Evolutionary conservation across 225 moss, liverwort and hornwort genomes (phyloP).

Genomic region (Polytrichum commune): DNA sequence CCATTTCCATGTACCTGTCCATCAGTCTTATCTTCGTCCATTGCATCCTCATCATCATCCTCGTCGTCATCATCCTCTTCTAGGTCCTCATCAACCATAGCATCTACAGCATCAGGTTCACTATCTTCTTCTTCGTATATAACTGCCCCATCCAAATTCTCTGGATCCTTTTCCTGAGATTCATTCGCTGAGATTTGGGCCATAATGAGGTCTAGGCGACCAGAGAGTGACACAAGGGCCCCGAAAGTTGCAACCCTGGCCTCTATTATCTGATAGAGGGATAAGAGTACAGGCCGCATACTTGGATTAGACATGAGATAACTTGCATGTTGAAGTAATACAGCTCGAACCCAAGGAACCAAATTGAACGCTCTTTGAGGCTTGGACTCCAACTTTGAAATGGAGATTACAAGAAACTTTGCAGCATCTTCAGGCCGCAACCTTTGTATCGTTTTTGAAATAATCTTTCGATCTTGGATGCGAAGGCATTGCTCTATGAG

Average conservation of each 20-base stretch:
- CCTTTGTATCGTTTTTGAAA: constrained; percentile 59
- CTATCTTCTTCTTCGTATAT: constrained; percentile 89
- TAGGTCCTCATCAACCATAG: constrained; percentile 45
- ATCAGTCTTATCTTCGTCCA: constrained; percentile 48
- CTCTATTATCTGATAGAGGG: constrained; percentile 81
- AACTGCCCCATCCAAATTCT: constrained; percentile 53
- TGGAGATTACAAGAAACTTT: constrained; percentile 58
- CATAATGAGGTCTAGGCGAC: constrained; percentile 87
- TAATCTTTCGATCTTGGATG: constrained; percentile 69
- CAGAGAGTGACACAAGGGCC: constrained; percentile 79
- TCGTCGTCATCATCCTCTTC: constrained; percentile 44
- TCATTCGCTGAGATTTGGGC: constrained; percentile 74
- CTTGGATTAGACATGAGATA: constrained; percentile 75
- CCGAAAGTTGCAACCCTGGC: constrained; percentile 71
- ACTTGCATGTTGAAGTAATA: constrained; percentile 77
- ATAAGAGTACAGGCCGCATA: constrained; percentile 75
- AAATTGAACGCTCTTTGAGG: constrained; percentile 70
- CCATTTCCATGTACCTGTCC: constrained; percentile 49
- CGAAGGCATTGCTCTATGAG: constrained; percentile 72
- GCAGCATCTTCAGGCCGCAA: constrained; percentile 69
- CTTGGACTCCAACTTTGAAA: constrained; percentile 71
- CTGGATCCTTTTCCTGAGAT: constrained; percentile 18
- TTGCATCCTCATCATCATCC: constrained; percentile 36
- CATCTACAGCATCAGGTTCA: constrained; percentile 79
- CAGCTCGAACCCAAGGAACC: constrained; percentile 85